phyloP scores from a whole-genome alignment of 345 rosid genomes.

The Viola odorata region DNA sequence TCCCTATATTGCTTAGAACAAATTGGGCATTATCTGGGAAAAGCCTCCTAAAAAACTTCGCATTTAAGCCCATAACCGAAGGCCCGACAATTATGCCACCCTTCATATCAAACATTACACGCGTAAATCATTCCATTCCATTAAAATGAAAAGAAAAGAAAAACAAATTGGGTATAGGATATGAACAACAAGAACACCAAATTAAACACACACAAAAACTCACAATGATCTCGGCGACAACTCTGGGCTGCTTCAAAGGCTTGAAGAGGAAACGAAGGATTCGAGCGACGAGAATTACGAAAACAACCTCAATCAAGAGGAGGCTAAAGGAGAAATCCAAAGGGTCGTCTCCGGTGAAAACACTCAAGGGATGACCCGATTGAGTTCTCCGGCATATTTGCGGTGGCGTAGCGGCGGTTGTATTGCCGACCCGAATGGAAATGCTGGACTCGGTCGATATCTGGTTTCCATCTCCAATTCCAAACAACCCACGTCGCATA shows the following conservation, averaged over 20 bases:
- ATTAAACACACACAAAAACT: conserved; percentile 16
- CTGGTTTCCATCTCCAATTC: too few species aligned
- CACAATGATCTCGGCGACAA: conserved; percentile 65
- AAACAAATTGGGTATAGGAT: neutral
- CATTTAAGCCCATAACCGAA: conserved; percentile 49
- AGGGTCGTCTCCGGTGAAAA: too few species aligned
- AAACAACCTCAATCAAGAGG: conserved; percentile 34
- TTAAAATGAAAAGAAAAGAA: neutral
- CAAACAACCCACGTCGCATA: too few species aligned
- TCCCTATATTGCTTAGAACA: conserved; percentile 44
- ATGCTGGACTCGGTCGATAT: too few species aligned
- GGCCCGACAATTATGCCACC: conserved; percentile 81
- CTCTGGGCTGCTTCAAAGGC: conserved; percentile 65
- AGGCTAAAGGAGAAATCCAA: too few species aligned
- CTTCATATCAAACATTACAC: conserved; percentile 27
- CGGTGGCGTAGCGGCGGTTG: too few species aligned
- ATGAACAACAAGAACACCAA: neutral
- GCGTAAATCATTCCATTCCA: neutral
- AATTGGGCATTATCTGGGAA: conserved; percentile 42
- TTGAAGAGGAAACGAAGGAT: conserved; percentile 45
- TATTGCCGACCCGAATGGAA: too few species aligned
- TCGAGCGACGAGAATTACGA: conserved; percentile 40
- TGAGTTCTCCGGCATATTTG: too few species aligned
- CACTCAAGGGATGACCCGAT: too few species aligned
- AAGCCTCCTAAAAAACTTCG: conserved; percentile 19